Evolutionary conservation across 2,329 filamentous ascomycete genomes (phyloP), one percentile per base, ranked within the genome.

Genomic region (Colletotrichum brevisporum): DNA sequence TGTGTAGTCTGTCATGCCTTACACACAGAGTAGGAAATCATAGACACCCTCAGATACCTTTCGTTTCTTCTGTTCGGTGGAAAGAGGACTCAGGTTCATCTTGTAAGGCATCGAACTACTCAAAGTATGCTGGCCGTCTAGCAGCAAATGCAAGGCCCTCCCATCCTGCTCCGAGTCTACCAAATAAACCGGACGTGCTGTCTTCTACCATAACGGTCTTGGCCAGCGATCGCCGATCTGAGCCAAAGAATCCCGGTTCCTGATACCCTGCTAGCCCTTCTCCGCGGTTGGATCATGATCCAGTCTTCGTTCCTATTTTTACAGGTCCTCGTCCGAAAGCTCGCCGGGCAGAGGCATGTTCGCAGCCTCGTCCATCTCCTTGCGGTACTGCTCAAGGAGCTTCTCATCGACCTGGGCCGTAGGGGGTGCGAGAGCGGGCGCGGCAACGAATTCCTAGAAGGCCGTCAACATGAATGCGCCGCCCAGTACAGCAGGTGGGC

Each of bases 371-470:
- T 89, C 83, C 94, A 99, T 97, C 88, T 99, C 96, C 83, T 92
- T 86, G 83, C 92, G 86, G 88, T 97, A 97, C 85, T 94, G 83
- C 76, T 89, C 87, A 78, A 98, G 89, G 74, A 97, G 91, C 64
- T 86, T 88, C 84, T 92, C 89, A 85, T 98, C 94, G 83, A 99
- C 94, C 80, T 91, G 85, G 76, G 95, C 94, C 82, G 96, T 95
- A 71, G 96, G 95, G 76, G 96, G 96, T 75, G 95, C 96, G 76
- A 99, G 92, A 76, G 96, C 96, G 73, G 94, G 93, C 72, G 94
- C 95, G 78, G 96, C 96, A 77, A 98, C 95, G 80, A 99, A 98
- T 83, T 98, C 95, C 94, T 97, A 74, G 48, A 41, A 36, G 50
- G 26, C 18, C 6, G n/a, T 67, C 18, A 41, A 24, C 47, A 55